Evolutionary conservation across 2,329 filamentous ascomycete species (phyloP).

Genomic region (Pseudogymnoascus sp.): DNA sequence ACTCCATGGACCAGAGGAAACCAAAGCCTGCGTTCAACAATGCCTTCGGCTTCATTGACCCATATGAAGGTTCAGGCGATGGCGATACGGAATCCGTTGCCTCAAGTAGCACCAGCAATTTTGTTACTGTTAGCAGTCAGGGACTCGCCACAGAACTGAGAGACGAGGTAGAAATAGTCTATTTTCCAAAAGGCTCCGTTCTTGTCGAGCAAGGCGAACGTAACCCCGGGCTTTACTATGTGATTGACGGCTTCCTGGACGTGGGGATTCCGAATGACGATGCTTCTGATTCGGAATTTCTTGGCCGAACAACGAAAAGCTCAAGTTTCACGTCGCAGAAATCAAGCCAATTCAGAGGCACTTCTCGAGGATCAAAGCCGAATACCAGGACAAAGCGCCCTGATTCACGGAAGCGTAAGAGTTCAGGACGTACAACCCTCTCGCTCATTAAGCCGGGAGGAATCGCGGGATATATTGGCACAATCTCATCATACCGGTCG

Average conservation of each 20-base stretch:
- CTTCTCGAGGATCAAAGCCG: conserved; percentile 24
- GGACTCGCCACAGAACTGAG: conserved; percentile 69
- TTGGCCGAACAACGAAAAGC: conserved; percentile 18
- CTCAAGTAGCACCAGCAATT: conserved; percentile 57
- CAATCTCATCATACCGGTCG: conserved; percentile 87
- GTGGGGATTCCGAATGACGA: conserved; percentile 69
- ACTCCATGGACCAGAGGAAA: conserved; percentile 73
- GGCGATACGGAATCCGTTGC: conserved; percentile 81
- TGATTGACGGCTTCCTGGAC: conserved; percentile 93
- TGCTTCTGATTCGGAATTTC: conserved; percentile 22
- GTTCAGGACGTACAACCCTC: conserved; percentile 58
- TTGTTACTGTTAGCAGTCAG: conserved; percentile 52
- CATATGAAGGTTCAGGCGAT: conserved; percentile 68
- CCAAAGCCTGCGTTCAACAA: conserved; percentile 76
- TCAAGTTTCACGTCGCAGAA: conserved; percentile 14
- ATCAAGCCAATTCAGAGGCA: conserved; percentile 36
- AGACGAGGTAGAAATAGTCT: conserved; percentile 93
- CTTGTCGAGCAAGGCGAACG: conserved; percentile 93
- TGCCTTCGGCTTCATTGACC: conserved; percentile 85
- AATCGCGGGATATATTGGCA: conserved; percentile 87
- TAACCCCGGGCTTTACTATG: conserved; percentile 95
- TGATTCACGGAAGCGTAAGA: conserved; percentile 40
- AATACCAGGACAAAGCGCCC: conserved; percentile 16
- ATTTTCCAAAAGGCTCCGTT: conserved; percentile 89
- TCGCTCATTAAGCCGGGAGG: conserved; percentile 92